These are phyloP conservation scores for Aurantiochytrium sp. DNA, from an alignment of 108 stramenopile species.

Conservation along the genomic window DNA sequence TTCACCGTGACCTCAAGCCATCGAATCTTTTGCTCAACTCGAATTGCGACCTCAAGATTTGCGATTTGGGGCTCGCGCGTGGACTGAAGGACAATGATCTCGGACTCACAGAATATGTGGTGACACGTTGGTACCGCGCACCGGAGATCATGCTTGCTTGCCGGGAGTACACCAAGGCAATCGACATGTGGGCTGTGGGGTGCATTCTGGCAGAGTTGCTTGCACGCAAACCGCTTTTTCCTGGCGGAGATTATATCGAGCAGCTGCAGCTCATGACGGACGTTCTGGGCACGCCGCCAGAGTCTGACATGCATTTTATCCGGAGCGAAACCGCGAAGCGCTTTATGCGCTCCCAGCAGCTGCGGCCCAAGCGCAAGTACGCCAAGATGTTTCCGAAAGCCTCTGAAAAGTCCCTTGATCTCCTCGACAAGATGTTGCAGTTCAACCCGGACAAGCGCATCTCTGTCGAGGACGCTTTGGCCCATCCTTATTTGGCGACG, in stretches of 20 bases:
- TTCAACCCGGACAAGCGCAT: constrained; percentile 65
- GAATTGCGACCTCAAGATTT: constrained; percentile 58
- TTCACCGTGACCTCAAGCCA: constrained; percentile 51
- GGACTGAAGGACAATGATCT: background rate
- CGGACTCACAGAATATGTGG: constrained; percentile 59
- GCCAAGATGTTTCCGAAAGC: constrained; percentile 16
- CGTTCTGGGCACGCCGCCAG: constrained; percentile 61
- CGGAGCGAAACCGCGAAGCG: constrained; percentile 78
- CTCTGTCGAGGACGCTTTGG: constrained; percentile 54
- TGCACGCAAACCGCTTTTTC: constrained; percentile 46
- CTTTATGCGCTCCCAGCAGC: constrained; percentile 74
- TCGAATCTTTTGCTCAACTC: constrained; percentile 54
- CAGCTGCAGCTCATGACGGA: constrained; percentile 39
- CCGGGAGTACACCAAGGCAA: constrained; percentile 45
- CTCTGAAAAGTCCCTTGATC: constrained; percentile 53
- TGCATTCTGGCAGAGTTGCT: constrained; percentile 52
- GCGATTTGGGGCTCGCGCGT: constrained; percentile 55
- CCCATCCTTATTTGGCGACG: constrained; percentile 65
- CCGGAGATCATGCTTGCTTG: constrained; percentile 62
- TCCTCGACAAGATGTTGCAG: constrained; percentile 57
- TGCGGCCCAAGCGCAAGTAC: constrained; percentile 32
- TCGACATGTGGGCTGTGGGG: constrained; percentile 43
- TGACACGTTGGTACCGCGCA: constrained; percentile 63
- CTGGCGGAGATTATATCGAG: constrained; percentile 53
- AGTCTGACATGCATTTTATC: constrained; percentile 80